Evolutionary conservation across 139 green algal genomes (phyloP).

Genomic region (Gonium pectorale): DNA sequence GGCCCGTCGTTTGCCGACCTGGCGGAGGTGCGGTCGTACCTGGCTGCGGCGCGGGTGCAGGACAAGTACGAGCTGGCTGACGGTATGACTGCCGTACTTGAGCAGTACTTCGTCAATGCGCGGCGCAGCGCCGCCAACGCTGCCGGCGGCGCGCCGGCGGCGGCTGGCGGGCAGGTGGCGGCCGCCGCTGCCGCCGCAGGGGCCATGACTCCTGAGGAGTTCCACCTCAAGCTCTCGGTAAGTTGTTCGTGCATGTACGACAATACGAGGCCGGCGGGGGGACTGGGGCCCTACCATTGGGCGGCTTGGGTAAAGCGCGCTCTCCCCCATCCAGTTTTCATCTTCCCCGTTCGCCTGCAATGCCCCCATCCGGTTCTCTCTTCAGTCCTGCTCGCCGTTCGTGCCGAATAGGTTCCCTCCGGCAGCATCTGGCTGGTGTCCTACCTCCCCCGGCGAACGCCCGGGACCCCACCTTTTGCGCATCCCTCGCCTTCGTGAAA

Average conservation of each 20-base stretch:
- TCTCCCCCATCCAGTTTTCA: too few relatives aligned
- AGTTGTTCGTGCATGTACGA: not conserved
- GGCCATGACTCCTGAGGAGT: conserved; percentile 23
- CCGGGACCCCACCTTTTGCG: not conserved
- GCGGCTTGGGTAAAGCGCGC: too few relatives aligned
- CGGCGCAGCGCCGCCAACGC: not conserved
- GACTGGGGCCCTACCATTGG: too few relatives aligned
- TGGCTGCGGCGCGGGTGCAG: conserved; percentile 41
- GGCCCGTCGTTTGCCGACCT: conserved; percentile 18
- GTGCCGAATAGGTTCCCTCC: not conserved
- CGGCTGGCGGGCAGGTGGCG: not conserved
- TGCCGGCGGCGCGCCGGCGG: not conserved
- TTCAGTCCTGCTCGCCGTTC: too few relatives aligned
- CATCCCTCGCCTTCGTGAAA: not conserved
- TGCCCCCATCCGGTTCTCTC: too few relatives aligned
- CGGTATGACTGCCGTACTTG: conserved; percentile 29
- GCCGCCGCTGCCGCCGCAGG: not conserved
- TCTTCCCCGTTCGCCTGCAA: too few relatives aligned
- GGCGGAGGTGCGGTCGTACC: conserved; percentile 50
- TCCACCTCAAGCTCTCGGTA: conserved; percentile 52
- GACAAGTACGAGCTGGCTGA: conserved; percentile 45
- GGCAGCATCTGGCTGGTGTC: not conserved
- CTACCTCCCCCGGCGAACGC: not conserved
- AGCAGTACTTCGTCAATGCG: conserved; percentile 34
- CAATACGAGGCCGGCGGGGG: too few relatives aligned